These are phyloP conservation scores for Aspergillus wentii DNA, from an alignment of 495 filamentous ascomycete species.

Conservation along the genomic window DNA sequence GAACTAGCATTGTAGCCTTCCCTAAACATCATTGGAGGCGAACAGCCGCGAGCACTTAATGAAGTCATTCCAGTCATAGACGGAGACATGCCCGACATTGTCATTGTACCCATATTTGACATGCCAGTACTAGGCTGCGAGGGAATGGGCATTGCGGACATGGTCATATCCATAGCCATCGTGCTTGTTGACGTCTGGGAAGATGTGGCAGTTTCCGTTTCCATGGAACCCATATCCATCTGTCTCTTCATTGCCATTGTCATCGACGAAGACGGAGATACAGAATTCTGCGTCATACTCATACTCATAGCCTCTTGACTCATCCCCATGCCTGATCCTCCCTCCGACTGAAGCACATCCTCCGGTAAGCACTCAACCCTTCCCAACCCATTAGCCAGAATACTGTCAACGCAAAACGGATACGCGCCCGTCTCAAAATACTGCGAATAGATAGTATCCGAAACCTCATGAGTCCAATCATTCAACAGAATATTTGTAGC, in stretches of 20 bases:
- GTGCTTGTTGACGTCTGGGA: no score
- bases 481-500: conserved; percentile 25
- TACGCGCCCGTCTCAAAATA: conserved; percentile 11
- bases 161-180: no score
- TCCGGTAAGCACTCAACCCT: conserved; percentile 12
- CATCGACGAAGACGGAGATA: conserved; percentile 2
- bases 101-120: conserved; percentile 2
- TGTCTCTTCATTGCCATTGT: not conserved
- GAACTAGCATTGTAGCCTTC: conserved; percentile 9
- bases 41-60: conserved; percentile 7
- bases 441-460: conserved; percentile 5
- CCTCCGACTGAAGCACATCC: conserved; percentile 6
- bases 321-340: conserved; percentile 4
- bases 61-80: not conserved
- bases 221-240: no score
- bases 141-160: no score
- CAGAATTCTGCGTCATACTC: no score
- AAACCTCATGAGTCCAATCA: conserved; percentile 41
- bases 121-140: conserved; percentile 1
- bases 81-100: conserved; percentile 7
- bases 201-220: no score
- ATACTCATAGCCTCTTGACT: not conserved
- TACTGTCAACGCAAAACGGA: conserved; percentile 11
- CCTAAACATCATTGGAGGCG: conserved; percentile 14
- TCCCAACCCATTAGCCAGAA: conserved; percentile 12